A percentile compares a stretch with the other conserved stretches of the same genome.
phyloP scores from a whole-genome alignment of 441 rosid genomes.

The Populus tomentosa region DNA sequence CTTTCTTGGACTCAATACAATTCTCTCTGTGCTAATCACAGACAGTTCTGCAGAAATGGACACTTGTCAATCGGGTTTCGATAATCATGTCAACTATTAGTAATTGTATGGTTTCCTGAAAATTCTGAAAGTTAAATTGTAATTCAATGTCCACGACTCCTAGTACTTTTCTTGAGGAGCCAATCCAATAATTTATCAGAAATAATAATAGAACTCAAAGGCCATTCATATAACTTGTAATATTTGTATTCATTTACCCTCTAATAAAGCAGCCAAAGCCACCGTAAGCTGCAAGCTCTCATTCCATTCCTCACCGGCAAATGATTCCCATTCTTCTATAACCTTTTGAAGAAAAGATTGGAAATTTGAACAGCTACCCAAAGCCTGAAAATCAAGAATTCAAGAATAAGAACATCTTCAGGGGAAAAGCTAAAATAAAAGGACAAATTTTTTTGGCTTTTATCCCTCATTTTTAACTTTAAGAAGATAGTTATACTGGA shows the following conservation, averaged over 20 bases:
- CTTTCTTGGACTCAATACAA: conserved; percentile 52
- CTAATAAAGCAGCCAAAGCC: conserved; percentile 55
- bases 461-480: no score
- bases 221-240: neutral
- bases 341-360: conserved; percentile 54
- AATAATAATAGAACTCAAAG: no score
- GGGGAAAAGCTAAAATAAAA: neutral
- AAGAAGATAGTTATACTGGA: no score
- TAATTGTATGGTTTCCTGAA: neutral
- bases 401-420: neutral
- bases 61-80: neutral
- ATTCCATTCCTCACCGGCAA: conserved; percentile 28
- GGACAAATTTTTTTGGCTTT: no score
- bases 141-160: neutral
- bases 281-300: conserved; percentile 57
- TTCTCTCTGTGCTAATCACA: conserved; percentile 29
- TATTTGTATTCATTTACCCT: conserved; percentile 37
- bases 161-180: neutral
- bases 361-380: conserved; percentile 73
- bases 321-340: conserved; percentile 41
- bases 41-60: conserved; percentile 42
- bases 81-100: neutral
- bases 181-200: neutral
- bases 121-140: neutral
- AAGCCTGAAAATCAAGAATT: conserved; percentile 46